Percentiles rank a stretch among this genome's conserved stretches.
phyloP scores from a whole-genome alignment of 768 basidiomycete species.

The Hydnum rufescens region DNA sequence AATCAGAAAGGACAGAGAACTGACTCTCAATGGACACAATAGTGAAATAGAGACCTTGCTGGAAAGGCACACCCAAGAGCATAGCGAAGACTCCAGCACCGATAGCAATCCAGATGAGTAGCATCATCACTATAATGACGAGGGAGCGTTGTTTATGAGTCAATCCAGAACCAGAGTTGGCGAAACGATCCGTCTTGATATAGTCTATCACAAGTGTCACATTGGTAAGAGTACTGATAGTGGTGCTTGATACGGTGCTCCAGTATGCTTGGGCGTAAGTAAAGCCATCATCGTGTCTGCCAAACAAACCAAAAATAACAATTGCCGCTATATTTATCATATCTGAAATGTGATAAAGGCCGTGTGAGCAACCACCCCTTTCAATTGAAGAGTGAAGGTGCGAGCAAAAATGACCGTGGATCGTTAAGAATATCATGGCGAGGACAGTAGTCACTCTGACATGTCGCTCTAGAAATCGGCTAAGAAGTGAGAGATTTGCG shows the following conservation, averaged over 20 bases:
- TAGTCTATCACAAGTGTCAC: slow-evolving; percentile 46
- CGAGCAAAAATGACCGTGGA: slow-evolving; percentile 36
- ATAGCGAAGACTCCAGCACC: slow-evolving; percentile 42
- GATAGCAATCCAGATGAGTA: slow-evolving; percentile 53
- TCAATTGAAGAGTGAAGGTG: not conserved
- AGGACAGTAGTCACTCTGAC: slow-evolving; percentile 42
- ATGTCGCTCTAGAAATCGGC: slow-evolving; percentile 51
- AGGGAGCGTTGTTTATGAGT: slow-evolving; percentile 59
- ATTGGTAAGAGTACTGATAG: slow-evolving; percentile 43
- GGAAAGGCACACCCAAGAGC: slow-evolving; percentile 34
- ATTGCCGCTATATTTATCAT: slow-evolving; percentile 43
- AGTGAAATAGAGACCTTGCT: slow-evolving; percentile 62
- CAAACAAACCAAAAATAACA: slow-evolving; percentile 39
- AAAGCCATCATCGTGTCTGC: slow-evolving; percentile 43
- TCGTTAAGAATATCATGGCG: slow-evolving; percentile 40
- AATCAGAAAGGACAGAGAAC: slow-evolving; percentile 2
- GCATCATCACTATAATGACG: slow-evolving; percentile 55
- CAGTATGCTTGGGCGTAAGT: slow-evolving; percentile 42
- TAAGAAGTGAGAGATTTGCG: slow-evolving; percentile 47
- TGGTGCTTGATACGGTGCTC: slow-evolving; percentile 55
- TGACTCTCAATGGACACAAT: slow-evolving; percentile 43
- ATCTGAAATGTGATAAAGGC: slow-evolving; percentile 31
- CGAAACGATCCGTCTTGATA: slow-evolving; percentile 38
- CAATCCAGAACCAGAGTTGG: slow-evolving; percentile 55
- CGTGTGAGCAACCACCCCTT: not conserved